Percentiles rank a stretch among this genome's conserved stretches.
Evolutionary conservation across 345 rosid species (phyloP).

Genomic region (Eucalyptus dawsonii): DNA sequence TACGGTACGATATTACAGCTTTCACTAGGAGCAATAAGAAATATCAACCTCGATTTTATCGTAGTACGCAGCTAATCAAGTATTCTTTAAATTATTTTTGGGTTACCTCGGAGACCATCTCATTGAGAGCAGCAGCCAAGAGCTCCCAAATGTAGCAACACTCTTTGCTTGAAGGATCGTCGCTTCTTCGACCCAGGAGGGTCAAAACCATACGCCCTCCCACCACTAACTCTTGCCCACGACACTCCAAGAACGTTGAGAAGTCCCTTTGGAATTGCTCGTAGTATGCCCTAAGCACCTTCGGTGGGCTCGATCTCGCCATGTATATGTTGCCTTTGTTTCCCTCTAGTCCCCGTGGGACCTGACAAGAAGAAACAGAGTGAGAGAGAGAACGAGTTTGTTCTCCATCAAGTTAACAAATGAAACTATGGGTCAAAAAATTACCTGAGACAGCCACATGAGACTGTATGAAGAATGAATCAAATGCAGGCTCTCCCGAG

Average conservation of each 20-base stretch:
- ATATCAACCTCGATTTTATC: background rate
- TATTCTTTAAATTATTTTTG: background rate
- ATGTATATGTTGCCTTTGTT: constrained; percentile 21
- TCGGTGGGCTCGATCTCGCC: constrained; percentile 6
- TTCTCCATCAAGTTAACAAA: background rate
- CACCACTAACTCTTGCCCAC: constrained; percentile 22
- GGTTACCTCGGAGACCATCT: constrained; percentile 18
- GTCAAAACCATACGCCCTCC: constrained; percentile 34
- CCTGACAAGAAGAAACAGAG: constrained; percentile 16
- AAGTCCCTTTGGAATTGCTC: constrained; percentile 36
- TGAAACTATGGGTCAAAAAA: background rate
- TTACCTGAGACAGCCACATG: constrained; percentile 19
- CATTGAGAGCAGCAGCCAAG: constrained; percentile 8
- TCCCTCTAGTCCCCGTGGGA: constrained; percentile 24
- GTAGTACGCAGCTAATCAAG: background rate
- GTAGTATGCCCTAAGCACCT: constrained; percentile 13
- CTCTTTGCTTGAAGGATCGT: constrained; percentile 3
- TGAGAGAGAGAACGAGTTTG: background rate
- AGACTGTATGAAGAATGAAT: constrained; percentile 38
- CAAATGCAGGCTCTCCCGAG: constrained; percentile 11
- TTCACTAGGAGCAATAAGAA: background rate
- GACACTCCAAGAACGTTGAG: constrained; percentile 16
- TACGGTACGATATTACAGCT: background rate
- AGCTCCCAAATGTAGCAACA: constrained; percentile 5
- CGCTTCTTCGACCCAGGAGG: constrained; percentile 12